These are phyloP conservation scores for Phytophthora aleatoria DNA, from an alignment of 352 stramenopile species.

Conservation along the genomic window DNA sequence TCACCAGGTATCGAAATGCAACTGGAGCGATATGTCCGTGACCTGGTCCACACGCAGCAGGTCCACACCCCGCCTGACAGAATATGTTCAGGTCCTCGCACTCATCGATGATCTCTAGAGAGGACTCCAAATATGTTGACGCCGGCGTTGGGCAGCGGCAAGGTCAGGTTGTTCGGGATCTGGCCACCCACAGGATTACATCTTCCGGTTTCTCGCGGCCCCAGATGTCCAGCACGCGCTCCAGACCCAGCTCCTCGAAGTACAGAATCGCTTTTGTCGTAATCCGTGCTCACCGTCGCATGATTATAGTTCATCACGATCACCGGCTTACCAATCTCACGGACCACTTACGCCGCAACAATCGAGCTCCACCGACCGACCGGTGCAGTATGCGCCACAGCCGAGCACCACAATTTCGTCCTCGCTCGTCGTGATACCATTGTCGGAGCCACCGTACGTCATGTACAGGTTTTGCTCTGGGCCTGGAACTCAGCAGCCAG, in stretches of 20 bases:
- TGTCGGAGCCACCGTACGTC: slow-evolving; percentile 92
- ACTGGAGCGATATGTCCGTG: slow-evolving; percentile 54
- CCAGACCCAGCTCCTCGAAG: slow-evolving; percentile 95
- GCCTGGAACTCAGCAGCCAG: slow-evolving; percentile 96
- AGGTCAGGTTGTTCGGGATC: slow-evolving; percentile 97
- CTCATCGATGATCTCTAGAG: slow-evolving; percentile 94
- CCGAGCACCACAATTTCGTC: slow-evolving; percentile 93
- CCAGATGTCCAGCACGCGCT: slow-evolving; percentile 96
- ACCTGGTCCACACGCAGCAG: slow-evolving; percentile 85
- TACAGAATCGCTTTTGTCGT: slow-evolving; percentile 98
- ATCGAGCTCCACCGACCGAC: slow-evolving; percentile 97
- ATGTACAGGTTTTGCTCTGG: slow-evolving; percentile 97
- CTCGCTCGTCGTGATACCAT: slow-evolving; percentile 76
- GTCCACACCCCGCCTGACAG: slow-evolving; percentile 90
- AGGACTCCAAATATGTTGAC: slow-evolving; percentile 86
- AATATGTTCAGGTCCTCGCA: slow-evolving; percentile 96
- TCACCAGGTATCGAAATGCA: too few species aligned
- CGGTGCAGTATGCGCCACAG: slow-evolving; percentile 95
- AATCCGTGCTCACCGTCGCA: slow-evolving; percentile 97
- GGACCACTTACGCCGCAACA: slow-evolving; percentile 96
- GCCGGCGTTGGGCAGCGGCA: slow-evolving; percentile 88
- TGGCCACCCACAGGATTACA: slow-evolving; percentile 94
- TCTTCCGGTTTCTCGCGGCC: slow-evolving; percentile 84
- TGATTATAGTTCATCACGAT: slow-evolving; percentile 97
- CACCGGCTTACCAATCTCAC: slow-evolving; percentile 87